Evolutionary conservation across 192 early-diverging fungal species (phyloP).

Genomic region (Linderina pennispora): DNA sequence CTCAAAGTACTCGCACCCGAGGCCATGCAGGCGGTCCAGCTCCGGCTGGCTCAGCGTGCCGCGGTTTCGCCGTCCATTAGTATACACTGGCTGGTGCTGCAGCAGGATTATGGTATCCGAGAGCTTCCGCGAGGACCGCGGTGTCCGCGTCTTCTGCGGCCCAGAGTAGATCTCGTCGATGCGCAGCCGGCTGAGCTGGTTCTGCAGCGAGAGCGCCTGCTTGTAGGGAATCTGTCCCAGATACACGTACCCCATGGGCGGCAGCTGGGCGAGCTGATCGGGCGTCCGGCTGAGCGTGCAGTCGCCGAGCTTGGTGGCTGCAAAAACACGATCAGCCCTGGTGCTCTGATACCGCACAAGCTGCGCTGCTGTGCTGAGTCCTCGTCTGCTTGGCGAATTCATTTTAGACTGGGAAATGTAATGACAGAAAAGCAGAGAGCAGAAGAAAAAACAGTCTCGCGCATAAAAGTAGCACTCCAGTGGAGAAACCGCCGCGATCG

Average conservation of each 20-base stretch:
- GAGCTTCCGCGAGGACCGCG: background rate
- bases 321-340: too few species aligned
- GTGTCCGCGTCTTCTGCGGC: background rate
- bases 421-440: too few species aligned
- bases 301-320: conserved; percentile 4
- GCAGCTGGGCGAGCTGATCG: conserved; percentile 19
- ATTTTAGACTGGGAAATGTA: too few species aligned
- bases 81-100: conserved; percentile 88
- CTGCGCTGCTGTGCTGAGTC: too few species aligned
- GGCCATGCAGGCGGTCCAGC: conserved; percentile 39
- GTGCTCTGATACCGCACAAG: too few species aligned
- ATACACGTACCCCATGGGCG: conserved; percentile 40
- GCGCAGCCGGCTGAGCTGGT: conserved; percentile 49
- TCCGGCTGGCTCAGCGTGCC: conserved; percentile 50
- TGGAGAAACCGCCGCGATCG: too few species aligned
- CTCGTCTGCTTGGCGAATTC: too few species aligned
- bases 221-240: conserved; percentile 51
- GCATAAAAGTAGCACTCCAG: too few species aligned
- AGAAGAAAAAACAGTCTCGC: too few species aligned
- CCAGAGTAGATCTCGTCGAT: conserved; percentile 36
- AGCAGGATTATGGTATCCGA: conserved; percentile 60
- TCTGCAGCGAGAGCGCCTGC: conserved; percentile 55
- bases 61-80: conserved; percentile 78
- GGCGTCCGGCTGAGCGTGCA: conserved; percentile 27
- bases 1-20: conserved; percentile 62